Evolutionary conservation across 148 eudicot genomes (phyloP).

Genomic region (Oxyria digyna): DNA sequence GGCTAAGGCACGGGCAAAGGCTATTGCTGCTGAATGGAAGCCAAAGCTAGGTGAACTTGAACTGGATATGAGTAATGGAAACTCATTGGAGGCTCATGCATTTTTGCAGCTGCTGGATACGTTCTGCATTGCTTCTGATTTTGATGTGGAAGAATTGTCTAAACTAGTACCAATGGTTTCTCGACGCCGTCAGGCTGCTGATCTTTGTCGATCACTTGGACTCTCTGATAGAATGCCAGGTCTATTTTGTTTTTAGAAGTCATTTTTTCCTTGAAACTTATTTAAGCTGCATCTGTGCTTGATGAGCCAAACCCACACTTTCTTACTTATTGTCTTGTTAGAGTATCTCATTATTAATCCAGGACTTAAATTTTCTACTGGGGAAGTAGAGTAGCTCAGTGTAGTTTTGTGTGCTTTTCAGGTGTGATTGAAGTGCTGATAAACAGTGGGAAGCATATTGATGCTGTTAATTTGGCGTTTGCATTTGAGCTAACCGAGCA

Average conservation of each 20-base stretch:
- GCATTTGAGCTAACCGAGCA: slow-evolving; percentile 82
- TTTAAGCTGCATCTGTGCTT: background rate
- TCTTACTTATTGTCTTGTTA: background rate
- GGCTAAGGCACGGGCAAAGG: slow-evolving; percentile 61
- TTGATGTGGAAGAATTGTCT: slow-evolving; percentile 52
- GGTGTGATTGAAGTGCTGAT: slow-evolving; percentile 84
- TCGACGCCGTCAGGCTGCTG: slow-evolving; percentile 95
- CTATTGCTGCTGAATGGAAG: slow-evolving; percentile 88
- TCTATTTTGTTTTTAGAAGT: slow-evolving; percentile 13
- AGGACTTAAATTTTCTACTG: background rate
- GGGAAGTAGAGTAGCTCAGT: background rate
- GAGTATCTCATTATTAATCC: background rate
- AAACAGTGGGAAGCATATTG: slow-evolving; percentile 81
- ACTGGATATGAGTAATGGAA: slow-evolving; percentile 81
- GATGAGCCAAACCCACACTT: background rate
- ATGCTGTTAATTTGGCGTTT: slow-evolving; percentile 93
- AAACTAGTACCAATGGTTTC: slow-evolving; percentile 92
- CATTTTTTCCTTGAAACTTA: background rate
- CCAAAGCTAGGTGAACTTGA: slow-evolving; percentile 84
- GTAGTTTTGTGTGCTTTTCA: slow-evolving; percentile 15
- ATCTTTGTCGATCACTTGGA: slow-evolving; percentile 92
- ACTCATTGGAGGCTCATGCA: slow-evolving; percentile 99
- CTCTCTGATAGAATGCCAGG: slow-evolving; percentile 87
- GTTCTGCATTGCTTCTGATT: slow-evolving; percentile 68
- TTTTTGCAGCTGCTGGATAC: slow-evolving; percentile 84